phyloP scores from a whole-genome alignment of 1,284 basidiomycete genomes.

The Cryptococcus hybrid region DNA sequence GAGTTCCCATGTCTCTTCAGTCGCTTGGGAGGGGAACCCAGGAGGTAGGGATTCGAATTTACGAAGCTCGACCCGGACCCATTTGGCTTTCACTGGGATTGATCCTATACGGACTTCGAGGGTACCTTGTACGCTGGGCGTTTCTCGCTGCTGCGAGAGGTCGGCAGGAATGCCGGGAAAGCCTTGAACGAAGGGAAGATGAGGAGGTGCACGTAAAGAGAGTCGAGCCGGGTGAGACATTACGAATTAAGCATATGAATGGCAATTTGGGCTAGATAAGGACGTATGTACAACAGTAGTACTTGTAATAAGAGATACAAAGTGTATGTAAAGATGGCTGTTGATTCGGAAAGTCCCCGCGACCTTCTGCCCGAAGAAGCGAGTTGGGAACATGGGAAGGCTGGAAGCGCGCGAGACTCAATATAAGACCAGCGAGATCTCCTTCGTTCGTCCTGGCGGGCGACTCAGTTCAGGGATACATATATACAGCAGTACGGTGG shows the following conservation, averaged over 20 bases:
- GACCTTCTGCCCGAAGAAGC: too few species aligned
- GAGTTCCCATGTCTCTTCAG: conserved; percentile 50
- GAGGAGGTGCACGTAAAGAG: conserved; percentile 46
- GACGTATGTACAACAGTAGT: not conserved
- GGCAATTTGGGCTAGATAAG: not conserved
- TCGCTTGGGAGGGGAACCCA: conserved; percentile 49
- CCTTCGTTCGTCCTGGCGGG: too few species aligned
- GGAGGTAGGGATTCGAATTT: conserved; percentile 66
- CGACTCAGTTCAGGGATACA: too few species aligned
- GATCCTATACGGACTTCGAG: conserved; percentile 71
- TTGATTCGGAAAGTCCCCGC: too few species aligned
- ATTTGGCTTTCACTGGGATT: conserved; percentile 80
- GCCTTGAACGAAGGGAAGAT: conserved; percentile 48
- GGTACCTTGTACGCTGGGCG: conserved; percentile 52
- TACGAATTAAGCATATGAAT: not conserved
- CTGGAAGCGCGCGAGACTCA: too few species aligned
- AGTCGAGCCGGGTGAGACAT: conserved; percentile 39
- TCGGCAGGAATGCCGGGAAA: conserved; percentile 43
- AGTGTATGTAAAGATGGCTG: too few species aligned
- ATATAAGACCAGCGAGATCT: too few species aligned
- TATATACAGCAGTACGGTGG: too few species aligned
- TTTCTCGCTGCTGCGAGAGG: conserved; percentile 20
- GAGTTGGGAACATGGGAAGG: too few species aligned
- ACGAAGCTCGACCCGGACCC: conserved; percentile 80
- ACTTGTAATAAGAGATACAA: too few species aligned